phyloP scores from a whole-genome alignment of 2,329 filamentous ascomycete genomes.

The Sarocladiaceae sp. region DNA sequence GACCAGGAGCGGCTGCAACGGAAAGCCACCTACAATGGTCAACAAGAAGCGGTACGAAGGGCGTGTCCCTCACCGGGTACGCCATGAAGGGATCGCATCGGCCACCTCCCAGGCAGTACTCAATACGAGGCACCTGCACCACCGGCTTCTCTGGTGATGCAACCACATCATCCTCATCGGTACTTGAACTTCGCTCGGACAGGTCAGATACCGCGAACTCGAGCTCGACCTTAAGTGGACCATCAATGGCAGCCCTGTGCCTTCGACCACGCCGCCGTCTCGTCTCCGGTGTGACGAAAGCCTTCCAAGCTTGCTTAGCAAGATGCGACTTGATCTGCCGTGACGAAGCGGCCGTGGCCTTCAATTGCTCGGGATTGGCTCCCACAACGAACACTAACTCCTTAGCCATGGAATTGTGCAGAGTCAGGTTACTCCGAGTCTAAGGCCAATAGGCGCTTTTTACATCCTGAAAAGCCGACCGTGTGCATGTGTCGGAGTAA shows the following conservation, averaged over 20 bases:
- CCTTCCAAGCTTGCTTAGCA: conserved; percentile 18
- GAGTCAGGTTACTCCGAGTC: no score
- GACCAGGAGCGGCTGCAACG: background rate
- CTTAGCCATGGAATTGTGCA: conserved; percentile 1
- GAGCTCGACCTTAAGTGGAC: background rate
- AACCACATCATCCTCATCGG: background rate
- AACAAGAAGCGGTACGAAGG: conserved; percentile 18
- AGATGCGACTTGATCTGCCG: conserved; percentile 17
- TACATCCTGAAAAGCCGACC: no score
- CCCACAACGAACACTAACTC: conserved; percentile 17
- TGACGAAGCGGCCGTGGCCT: conserved; percentile 13
- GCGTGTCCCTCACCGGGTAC: conserved; percentile 17
- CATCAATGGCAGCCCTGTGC: background rate
- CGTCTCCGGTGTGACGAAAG: conserved; percentile 11
- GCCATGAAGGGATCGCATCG: conserved; percentile 22
- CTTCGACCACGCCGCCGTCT: background rate
- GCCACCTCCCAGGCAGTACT: conserved; percentile 19
- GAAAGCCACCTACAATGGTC: conserved; percentile 20
- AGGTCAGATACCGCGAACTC: background rate
- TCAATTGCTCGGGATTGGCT: conserved; percentile 19
- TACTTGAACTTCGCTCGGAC: background rate
- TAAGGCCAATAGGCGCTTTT: no score
- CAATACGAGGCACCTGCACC: conserved; percentile 11
- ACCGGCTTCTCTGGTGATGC: background rate
- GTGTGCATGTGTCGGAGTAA: no score